phyloP scores from a whole-genome alignment of 805 yeast species.

The Candida nanaspora region DNA sequence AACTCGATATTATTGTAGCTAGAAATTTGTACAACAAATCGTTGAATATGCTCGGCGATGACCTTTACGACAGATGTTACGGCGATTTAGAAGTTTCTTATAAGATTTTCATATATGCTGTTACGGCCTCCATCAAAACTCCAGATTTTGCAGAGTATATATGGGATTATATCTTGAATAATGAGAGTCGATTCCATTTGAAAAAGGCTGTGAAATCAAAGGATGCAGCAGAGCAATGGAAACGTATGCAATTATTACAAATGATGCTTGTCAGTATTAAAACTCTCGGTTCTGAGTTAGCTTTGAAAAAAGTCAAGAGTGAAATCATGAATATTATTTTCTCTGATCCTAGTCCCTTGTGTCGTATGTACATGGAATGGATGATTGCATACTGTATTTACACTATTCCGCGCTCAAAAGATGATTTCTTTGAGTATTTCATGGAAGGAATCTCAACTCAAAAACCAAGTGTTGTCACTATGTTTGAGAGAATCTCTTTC shows the following conservation, averaged over 20 bases:
- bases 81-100: conserved; percentile 53
- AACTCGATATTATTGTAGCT: conserved; percentile 52
- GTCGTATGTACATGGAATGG: conserved; percentile 78
- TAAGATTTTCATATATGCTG: conserved; percentile 41
- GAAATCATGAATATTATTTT: conserved; percentile 31
- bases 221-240: conserved; percentile 66
- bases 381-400: conserved; percentile 41
- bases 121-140: conserved; percentile 30
- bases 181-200: conserved; percentile 33
- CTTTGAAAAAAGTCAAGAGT: conserved; percentile 20
- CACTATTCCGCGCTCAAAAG: conserved; percentile 19
- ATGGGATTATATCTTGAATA: conserved; percentile 29
- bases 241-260: conserved; percentile 50
- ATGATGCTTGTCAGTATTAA: conserved; percentile 41
- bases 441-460: conserved; percentile 27
- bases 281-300: conserved; percentile 17
- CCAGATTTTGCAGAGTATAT: conserved; percentile 23
- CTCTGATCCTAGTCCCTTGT: conserved; percentile 72
- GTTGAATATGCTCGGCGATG: conserved; percentile 26
- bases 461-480: conserved; percentile 48
- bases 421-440: conserved; percentile 13
- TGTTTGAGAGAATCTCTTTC: conserved; percentile 58
- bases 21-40: conserved; percentile 37
- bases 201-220: conserved; percentile 44
- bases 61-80: conserved; percentile 41